Evolutionary conservation across 768 basidiomycete species (phyloP), one percentile per base, ranked within the genome.

Genomic region (Kwoniella mangroviensis): DNA sequence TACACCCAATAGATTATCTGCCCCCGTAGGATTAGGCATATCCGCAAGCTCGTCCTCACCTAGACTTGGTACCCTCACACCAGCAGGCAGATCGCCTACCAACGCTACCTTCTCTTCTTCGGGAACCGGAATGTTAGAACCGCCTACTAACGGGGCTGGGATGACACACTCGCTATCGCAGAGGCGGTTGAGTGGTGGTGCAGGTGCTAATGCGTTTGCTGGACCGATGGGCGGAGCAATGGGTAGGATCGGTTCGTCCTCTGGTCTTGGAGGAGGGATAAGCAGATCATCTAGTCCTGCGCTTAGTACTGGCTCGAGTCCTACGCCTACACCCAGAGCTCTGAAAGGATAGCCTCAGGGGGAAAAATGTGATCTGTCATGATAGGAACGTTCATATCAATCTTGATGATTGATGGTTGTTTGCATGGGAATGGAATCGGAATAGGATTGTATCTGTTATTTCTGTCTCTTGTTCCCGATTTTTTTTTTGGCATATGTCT

Each of bases 201-300:
- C 28, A 54, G 41, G 72, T 64, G 67, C 67, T 59, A 68, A 68
- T 57, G 73, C 77, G 2, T 79, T 79, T 69, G 60, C 73, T 17
- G 77, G 77, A 22, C 77, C 77, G 9, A 79, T 79, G 77, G 73
- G 73, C 5, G 62, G 65, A 4, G 52, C 56, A 7, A 68, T 61
- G 71, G 63, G 63, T 19, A 56, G 71, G 34, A 51, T 68, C 10
- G 66, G 66, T n/a, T 59, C 62, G 24, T 54, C 62, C 11, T 40
- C 62, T 45, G 65, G 55, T 15, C 21, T 13, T 41, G 41, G 40
- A 45, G 41, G 58, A 40, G 19, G 34, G 22, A 57, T 57, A 26
- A 57, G 26, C 12, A 57, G 56, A 55, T 13, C 13, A 12, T 49
- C 45, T 6, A 49, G 45, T 49, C 45, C 45, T 49, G 45, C 45